These are phyloP conservation scores for Cutaneotrichosporon sp. DNA, from an alignment of 1,284 basidiomycete species.

Conservation along the genomic window DNA sequence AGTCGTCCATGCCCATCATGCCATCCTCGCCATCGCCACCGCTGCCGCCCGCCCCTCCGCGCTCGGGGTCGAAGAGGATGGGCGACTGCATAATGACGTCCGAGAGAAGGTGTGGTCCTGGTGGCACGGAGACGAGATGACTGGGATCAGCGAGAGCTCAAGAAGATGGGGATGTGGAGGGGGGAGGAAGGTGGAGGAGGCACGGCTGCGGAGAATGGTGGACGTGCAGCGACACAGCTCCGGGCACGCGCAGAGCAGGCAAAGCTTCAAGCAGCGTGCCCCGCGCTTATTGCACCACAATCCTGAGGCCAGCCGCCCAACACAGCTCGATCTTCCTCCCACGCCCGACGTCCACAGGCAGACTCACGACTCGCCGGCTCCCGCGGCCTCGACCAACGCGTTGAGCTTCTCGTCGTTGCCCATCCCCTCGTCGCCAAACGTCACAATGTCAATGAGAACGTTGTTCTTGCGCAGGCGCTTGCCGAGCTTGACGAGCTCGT, in stretches of 20 bases:
- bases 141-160: slow-evolving; percentile 23
- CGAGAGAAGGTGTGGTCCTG: slow-evolving; percentile 76
- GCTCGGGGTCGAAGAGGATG: slow-evolving; percentile 77
- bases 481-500: slow-evolving; percentile 79
- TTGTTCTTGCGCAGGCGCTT: slow-evolving; percentile 99
- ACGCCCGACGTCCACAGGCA: not conserved
- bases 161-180: too few species aligned
- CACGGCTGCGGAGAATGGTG: too few species aligned
- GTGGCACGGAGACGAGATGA: slow-evolving; percentile 78
- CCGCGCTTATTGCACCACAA: not conserved
- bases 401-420: slow-evolving; percentile 51
- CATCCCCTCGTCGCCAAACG: slow-evolving; percentile 61
- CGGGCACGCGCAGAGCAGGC: too few species aligned
- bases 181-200: not conserved
- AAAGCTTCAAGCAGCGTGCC: not conserved
- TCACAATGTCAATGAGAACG: slow-evolving; percentile 89
- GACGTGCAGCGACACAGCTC: not conserved
- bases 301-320: not conserved
- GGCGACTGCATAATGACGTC: slow-evolving; percentile 80
- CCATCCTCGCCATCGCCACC: slow-evolving; percentile 49
- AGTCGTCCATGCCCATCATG: slow-evolving; percentile 65
- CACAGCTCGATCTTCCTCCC: not conserved
- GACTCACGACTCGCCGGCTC: slow-evolving; percentile 50
- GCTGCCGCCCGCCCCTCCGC: slow-evolving; percentile 59
- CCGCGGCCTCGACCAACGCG: slow-evolving; percentile 53